Conservation (phyloP, 2,329 filamentous ascomycete species). For the Colletotrichum viniferum region DNA sequence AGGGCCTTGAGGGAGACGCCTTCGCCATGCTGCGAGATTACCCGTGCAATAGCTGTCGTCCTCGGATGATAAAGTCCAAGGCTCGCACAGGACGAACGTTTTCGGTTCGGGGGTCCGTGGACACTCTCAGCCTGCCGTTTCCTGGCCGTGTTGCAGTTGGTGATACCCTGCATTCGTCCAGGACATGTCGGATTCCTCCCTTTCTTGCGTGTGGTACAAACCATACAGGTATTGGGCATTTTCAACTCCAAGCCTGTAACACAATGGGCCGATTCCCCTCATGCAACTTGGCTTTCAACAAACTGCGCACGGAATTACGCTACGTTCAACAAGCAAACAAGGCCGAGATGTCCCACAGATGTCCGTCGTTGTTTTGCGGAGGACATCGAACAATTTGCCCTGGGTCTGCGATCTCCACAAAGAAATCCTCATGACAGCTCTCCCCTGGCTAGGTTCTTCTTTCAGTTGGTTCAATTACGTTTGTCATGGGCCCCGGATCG, state of each 20-base stretch:
- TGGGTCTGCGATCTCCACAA: background rate
- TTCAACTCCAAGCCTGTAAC: background rate
- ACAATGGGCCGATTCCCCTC: background rate
- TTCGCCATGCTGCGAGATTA: background rate
- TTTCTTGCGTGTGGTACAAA: background rate
- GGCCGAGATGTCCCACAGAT: background rate
- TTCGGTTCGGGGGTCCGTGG: background rate
- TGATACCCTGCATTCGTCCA: background rate
- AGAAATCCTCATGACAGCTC: background rate
- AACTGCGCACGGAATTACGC: background rate
- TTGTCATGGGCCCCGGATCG: background rate
- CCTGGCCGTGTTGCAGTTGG: background rate
- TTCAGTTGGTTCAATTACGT: background rate
- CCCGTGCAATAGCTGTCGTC: background rate
- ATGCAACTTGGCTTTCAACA: background rate
- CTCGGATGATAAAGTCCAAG: background rate
- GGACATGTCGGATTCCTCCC: background rate
- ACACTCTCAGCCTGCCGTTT: background rate
- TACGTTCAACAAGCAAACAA: background rate
- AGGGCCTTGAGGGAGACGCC: background rate
- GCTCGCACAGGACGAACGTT: background rate
- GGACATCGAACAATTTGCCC: background rate
- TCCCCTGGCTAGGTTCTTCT: background rate
- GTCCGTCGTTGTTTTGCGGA: background rate
- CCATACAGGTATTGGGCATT: background rate